Conservation (phyloP, 208 protist species). For the Crithidia mellificae region DNA sequence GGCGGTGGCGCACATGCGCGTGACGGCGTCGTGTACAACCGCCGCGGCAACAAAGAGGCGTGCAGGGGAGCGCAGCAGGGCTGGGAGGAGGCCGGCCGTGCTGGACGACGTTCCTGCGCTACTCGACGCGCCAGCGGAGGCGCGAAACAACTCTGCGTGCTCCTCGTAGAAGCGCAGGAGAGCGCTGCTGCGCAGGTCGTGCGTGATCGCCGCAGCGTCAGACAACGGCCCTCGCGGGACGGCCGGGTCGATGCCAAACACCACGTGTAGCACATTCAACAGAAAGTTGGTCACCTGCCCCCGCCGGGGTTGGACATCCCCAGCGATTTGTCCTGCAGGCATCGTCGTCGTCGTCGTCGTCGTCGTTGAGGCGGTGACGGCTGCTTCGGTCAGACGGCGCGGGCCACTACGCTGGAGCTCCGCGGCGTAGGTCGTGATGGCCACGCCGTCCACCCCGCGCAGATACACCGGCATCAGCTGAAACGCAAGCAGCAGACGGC, state of each 20-base stretch:
- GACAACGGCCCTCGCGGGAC: background rate
- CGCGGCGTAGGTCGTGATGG: conserved; percentile 33
- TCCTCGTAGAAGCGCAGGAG: conserved; percentile 19
- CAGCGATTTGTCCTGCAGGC: no score
- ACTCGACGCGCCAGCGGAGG: background rate
- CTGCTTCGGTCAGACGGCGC: conserved; percentile 6
- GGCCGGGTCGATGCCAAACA: conserved; percentile 15
- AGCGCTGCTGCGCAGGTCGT: conserved; percentile 5
- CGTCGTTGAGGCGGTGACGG: no score
- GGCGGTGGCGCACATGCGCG: conserved; percentile 25
- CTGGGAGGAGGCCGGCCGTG: conserved; percentile 1
- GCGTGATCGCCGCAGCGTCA: conserved; percentile 6
- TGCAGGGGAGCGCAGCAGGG: conserved; percentile 31
- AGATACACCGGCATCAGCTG: conserved; percentile 59
- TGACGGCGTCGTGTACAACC: conserved; percentile 58
- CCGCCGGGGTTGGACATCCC: background rate
- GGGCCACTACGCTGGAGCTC: conserved; percentile 36
- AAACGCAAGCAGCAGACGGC: conserved; percentile 61
- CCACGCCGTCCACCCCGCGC: conserved; percentile 27
- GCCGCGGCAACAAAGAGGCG: conserved; percentile 51
- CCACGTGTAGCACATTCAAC: conserved; percentile 14
- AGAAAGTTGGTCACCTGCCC: background rate
- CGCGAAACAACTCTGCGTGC: conserved; percentile 7
- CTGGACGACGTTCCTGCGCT: background rate
- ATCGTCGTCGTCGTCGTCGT: no score